These are phyloP conservation scores for Sicyos edulis DNA, from an alignment of 306 rosid species.

Conservation along the genomic window DNA sequence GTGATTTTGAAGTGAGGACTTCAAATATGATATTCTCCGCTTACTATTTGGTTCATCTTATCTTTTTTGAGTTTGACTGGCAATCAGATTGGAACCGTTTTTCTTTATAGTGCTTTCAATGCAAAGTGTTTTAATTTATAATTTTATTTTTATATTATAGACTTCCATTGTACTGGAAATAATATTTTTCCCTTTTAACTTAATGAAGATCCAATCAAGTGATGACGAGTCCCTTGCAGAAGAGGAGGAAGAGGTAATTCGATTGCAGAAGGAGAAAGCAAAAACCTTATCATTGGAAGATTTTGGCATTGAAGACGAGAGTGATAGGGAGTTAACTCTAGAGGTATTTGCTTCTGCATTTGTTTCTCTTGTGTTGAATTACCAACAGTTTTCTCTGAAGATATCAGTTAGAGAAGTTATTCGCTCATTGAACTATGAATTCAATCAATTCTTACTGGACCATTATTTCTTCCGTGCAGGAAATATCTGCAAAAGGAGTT, in stretches of 20 bases:
- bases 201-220: slow-evolving; percentile 52
- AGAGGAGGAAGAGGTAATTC: slow-evolving; percentile 64
- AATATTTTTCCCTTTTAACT: slow-evolving; percentile 10
- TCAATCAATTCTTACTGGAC: neutral
- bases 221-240: slow-evolving; percentile 69
- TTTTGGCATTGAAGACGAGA: slow-evolving; percentile 55
- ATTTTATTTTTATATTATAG: slow-evolving; percentile 10
- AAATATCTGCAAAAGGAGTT: slow-evolving; percentile 40
- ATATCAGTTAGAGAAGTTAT: neutral
- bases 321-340: slow-evolving; percentile 35
- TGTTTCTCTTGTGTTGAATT: slow-evolving; percentile 16
- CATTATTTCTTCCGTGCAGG: slow-evolving; percentile 35
- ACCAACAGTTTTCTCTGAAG: slow-evolving; percentile 6
- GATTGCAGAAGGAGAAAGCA: slow-evolving; percentile 53
- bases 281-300: slow-evolving; percentile 48
- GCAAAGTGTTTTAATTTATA: neutral
- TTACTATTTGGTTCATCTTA: neutral
- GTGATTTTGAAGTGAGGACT: slow-evolving; percentile 60
- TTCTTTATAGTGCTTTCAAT: neutral
- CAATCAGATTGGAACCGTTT: neutral
- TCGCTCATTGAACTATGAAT: slow-evolving; percentile 9
- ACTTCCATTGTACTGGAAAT: slow-evolving; percentile 18
- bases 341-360: slow-evolving; percentile 39
- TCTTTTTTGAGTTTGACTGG: neutral
- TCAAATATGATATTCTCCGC: neutral